Evolutionary conservation across 495 filamentous ascomycete genomes (phyloP), one percentile per base, ranked within the genome.

Genomic region (Aspergillus nanangensis): DNA sequence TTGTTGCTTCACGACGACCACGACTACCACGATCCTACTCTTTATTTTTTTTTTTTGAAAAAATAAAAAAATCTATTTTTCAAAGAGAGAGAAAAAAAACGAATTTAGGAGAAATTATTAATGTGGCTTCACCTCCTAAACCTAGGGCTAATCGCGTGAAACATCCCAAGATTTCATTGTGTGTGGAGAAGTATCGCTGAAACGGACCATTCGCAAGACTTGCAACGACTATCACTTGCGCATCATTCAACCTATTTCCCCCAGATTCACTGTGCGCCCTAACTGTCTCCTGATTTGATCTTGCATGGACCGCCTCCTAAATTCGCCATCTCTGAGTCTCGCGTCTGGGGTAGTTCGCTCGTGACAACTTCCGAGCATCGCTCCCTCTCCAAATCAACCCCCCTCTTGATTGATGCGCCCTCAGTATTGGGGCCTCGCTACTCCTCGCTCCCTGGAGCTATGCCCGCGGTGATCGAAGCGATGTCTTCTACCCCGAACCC

Each of bases 401-500:
- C 44, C 45, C 44, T 52, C 47, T 39, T 50, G 48, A 57, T 67
- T 63, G 53, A 70, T 66, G 63, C 60, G 48, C 58, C 42, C 61
- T 41, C 64, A 55, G 32, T 57, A 67, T 48, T 47, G 70, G 48
- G 73, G 70, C 62, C 50, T 36, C 31, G 33, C 50, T 44, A 45
- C 49, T 50, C 41, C 46, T 49, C 50, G 44, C 41, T 57, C 52
- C 53, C 53, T 56, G 60, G 61, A 67, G 62, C 63, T 56, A 71
- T 70, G 61, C 61, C 66, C 50, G 54, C 62, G 32, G 67, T 66
- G 44, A 58, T 88, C 51, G 81, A 82, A 65, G 74, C 77, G 52
- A 80, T 82, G 48, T 67, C 78, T 51, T 84, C 86, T 53, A 85
- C 79, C 51, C 79, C 84, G 54, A 84, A 77, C 67, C 78, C 83